These are phyloP conservation scores for Rhodotorula sp. DNA, from an alignment of 1,284 basidiomycete species.

Conservation along the genomic window DNA sequence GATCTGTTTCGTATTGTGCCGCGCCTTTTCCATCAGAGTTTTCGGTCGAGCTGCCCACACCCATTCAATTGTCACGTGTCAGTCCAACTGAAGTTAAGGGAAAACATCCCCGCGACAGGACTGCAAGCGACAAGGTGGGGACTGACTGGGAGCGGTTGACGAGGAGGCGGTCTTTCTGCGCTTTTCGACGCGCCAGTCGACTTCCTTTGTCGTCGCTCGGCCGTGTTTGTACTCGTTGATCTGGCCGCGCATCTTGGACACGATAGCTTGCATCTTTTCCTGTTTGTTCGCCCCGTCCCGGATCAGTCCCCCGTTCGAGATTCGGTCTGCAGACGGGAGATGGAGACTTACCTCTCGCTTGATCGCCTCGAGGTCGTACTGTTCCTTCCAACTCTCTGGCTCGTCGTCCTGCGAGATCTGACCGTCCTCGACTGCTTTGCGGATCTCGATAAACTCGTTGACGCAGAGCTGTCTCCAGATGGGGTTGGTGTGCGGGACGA, in stretches of 20 bases:
- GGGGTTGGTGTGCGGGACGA: slow-evolving; percentile 11
- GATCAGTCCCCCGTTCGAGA: neutral
- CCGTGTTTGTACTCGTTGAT: slow-evolving; percentile 11
- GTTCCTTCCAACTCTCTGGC: slow-evolving; percentile 19
- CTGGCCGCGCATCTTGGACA: slow-evolving; percentile 20
- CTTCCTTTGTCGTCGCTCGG: slow-evolving; percentile 12
- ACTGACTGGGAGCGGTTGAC: neutral
- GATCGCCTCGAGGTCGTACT: slow-evolving; percentile 21
- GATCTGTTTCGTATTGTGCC: slow-evolving; percentile 17
- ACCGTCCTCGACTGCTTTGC: slow-evolving; percentile 36
- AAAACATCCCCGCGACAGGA: neutral
- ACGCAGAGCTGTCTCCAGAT: slow-evolving; percentile 31
- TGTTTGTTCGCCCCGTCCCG: neutral
- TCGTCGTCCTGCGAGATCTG: neutral
- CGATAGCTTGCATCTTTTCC: slow-evolving; percentile 23
- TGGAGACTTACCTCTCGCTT: slow-evolving; percentile 23
- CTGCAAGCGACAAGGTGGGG: no score
- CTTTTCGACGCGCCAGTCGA: slow-evolving; percentile 28
- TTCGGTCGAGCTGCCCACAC: slow-evolving; percentile 27
- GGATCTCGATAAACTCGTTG: slow-evolving; percentile 30
- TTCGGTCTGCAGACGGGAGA: no score
- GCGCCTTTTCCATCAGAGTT: slow-evolving; percentile 26
- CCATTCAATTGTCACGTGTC: no score
- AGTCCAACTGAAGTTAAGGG: neutral
- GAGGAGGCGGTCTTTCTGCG: slow-evolving; percentile 6